Percentiles rank a stretch among this genome's conserved stretches.
These are phyloP conservation scores for Lithocarpus polystachyus DNA, from an alignment of 306 rosid species.

Conservation along the genomic window DNA sequence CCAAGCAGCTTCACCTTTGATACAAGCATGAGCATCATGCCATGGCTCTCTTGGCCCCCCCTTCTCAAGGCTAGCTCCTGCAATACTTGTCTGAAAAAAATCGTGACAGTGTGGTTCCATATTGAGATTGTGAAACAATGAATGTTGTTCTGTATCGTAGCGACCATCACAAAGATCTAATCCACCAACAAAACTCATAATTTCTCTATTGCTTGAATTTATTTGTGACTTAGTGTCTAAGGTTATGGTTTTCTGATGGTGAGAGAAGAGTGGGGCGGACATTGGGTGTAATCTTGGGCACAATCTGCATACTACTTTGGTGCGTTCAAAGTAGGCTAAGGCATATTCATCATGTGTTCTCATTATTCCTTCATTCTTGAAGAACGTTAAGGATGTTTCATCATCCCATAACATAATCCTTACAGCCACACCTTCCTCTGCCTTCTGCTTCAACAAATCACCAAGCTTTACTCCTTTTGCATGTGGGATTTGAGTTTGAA, in stretches of 20 bases:
- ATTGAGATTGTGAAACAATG: constrained; percentile 62
- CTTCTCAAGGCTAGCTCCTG: constrained; percentile 62
- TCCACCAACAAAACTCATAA: constrained; percentile 85
- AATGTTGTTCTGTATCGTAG: constrained; percentile 82
- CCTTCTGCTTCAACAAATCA: constrained; percentile 72
- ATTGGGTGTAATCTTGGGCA: constrained; percentile 66
- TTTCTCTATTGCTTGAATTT: constrained; percentile 50
- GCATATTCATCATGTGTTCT: constrained; percentile 84
- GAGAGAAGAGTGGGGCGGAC: constrained; percentile 77
- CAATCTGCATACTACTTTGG: constrained; percentile 78
- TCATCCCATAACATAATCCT: constrained; percentile 94
- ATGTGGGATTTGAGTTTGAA: constrained; percentile 64
- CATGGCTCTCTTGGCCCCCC: constrained; percentile 98
- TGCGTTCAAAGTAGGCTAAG: constrained; percentile 56
- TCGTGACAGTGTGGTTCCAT: constrained; percentile 55
- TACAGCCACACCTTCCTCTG: constrained; percentile 93
- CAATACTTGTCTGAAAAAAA: constrained; percentile 76
- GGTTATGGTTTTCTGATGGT: constrained; percentile 82
- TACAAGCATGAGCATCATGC: constrained; percentile 96
- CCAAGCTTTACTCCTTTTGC: constrained; percentile 84
- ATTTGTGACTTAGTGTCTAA: constrained; percentile 50
- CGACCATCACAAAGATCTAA: constrained; percentile 86
- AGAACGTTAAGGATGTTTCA: constrained; percentile 74
- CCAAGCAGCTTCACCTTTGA: constrained; percentile 84
- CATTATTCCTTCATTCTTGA: constrained; percentile 85